A percentile compares a stretch with the other conserved stretches of the same genome.
phyloP scores from a whole-genome alignment of 1,139 yeast species.

The Yamadazyma buinensis region DNA sequence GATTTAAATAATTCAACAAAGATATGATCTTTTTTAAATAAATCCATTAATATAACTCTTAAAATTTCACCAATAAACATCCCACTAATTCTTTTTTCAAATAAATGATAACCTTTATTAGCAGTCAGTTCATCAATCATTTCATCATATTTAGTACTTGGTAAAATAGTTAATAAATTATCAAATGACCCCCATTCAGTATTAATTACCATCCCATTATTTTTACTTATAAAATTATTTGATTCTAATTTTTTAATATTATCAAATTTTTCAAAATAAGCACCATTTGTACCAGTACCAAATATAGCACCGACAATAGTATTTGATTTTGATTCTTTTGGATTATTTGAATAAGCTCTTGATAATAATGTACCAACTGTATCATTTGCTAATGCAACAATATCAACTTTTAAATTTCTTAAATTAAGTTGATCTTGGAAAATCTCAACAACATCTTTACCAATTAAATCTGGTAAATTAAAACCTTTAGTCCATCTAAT shows the following conservation, averaged over 20 bases:
- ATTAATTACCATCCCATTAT: constrained; percentile 82
- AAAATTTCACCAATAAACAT: constrained; percentile 91
- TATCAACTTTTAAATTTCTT: constrained; percentile 59
- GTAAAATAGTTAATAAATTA: constrained; percentile 67
- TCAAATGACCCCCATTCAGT: constrained; percentile 99
- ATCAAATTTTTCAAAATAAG: constrained; percentile 72
- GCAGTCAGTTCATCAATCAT: constrained; percentile 70
- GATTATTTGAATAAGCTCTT: constrained; percentile 71
- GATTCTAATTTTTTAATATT: constrained; percentile 64
- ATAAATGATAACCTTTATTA: constrained; percentile 81
- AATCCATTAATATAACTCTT: constrained; percentile 66
- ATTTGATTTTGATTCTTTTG: constrained; percentile 54
- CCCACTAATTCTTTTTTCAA: constrained; percentile 90
- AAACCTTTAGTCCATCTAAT: constrained; percentile 97
- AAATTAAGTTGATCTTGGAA: constrained; percentile 67
- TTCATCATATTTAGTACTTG: constrained; percentile 70
- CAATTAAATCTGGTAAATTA: constrained; percentile 78
- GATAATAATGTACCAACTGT: constrained; percentile 91
- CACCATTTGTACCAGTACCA: constrained; percentile 97
- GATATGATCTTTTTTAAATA: constrained; percentile 53
- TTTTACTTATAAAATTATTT: constrained; percentile 81
- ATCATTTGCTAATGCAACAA: constrained; percentile 89
- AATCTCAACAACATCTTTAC: constrained; percentile 70
- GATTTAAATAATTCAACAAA: constrained; percentile 50
- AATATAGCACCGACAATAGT: constrained; percentile 86